Evolutionary conservation across 805 yeast species (phyloP), one percentile per base, ranked within the genome.

Genomic region (Nakazawaea peltata): DNA sequence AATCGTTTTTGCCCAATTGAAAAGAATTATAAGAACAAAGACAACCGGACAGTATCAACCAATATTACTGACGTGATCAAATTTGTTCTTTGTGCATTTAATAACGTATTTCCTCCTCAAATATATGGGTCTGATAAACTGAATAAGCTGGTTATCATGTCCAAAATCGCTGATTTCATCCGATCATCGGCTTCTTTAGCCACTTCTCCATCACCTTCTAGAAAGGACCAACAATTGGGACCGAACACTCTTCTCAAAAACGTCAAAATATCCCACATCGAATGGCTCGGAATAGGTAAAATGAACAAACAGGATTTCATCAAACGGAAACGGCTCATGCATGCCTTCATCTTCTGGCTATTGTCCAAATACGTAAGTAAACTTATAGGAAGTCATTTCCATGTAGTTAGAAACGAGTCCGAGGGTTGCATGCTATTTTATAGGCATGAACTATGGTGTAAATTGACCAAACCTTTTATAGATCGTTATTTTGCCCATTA

Each of bases 391-490:
- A 53, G 69, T 0, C 74, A 71, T 46, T 87, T 85, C 59, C 78
- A 82, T 48, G 77, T 80, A 4, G n/a, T n/a, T n/a, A n/a, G n/a
- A n/a, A n/a, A n/a, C n/a, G n/a, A n/a, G n/a, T n/a, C n/a, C n/a
- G n/a, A n/a, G n/a, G n/a, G n/a, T n/a, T n/a, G n/a, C n/a, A n/a
- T n/a, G 0, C 35, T 63, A 0, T 83, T 62, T 48, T 83, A 70
- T 46, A 65, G 78, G 13, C 86, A 77, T 36, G 61, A 57, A 17
- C 53, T 60, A 1, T 86, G 95, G 94, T 48, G 44, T 8, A 28
- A 30, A 24, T 53, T 70, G 13, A 59, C 73, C 2, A 45, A 45
- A 10, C 54, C 55, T 1, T 80, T 69, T 59, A 49, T 66, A 34
- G 47, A 53, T 4, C 43, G 38, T 11, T 81, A 81, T 46, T 52